Base-by-base conservation (phyloP, 805 yeast species). In the Metschnikowia gelsemii region DNA sequence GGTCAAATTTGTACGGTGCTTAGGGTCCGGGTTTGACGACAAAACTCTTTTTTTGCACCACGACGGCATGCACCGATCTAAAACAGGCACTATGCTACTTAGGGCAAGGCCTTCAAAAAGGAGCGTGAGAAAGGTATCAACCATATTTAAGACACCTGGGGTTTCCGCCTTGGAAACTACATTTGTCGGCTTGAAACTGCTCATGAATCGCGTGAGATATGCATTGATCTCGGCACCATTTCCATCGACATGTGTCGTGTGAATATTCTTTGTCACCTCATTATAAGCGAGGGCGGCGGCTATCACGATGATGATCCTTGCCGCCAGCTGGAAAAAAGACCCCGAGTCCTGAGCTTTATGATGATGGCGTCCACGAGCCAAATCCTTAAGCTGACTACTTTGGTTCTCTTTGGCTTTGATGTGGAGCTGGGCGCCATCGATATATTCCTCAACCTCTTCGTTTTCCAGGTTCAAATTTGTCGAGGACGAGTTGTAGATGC, bases 61-160 rank as follows among this genome's bases (percentile, higher is more conserved):
- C 2, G 56, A 31, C 1, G 73, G 70, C 46, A 68, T 55, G 13
- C 57, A 17, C 8, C 41, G 44, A 47, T 69, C 74, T 59, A 70
- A 54, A 6, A 64, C 32, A 4, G 87, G 85, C 29, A 76, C 71
- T 11, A 75, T 54, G 6, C 70, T 57, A n/a, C 86, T 82, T 62
- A 82, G 71, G n/a, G 76, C 44, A 12, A 79, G 52, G 2, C 88
- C 88, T 49, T 79, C 79, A 8, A 78, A 34, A 3, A 78, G 38
- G 37, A 64, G 54, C n/a, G 62, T 60, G 23, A 63, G 40, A 3
- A 52, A 36, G 6, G 30, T 30, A 45, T 61, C 63, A 9, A 49
- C 36, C 3, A 32, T 21, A 16, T 33, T 31, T 13, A 40, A 25
- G 8, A 25, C 32, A 7, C 18, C 32, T 35, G 43, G 42, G 3